Evolutionary conservation across 192 early-diverging fungal genomes (phyloP).

Genomic region (Phlyctochytrium planicorne): DNA sequence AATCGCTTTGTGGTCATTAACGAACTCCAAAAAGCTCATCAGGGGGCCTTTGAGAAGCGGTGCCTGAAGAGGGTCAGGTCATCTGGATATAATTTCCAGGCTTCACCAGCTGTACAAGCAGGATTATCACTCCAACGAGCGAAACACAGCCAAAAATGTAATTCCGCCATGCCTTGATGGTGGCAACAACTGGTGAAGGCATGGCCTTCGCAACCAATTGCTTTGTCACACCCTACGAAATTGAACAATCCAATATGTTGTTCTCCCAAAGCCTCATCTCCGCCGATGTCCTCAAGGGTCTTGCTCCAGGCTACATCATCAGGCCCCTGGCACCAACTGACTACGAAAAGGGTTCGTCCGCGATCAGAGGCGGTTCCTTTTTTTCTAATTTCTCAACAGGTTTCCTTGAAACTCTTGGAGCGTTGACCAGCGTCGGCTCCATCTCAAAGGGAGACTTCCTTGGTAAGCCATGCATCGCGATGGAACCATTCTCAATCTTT

Average conservation of each 20-base stretch:
- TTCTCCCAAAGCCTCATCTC: conserved; percentile 74
- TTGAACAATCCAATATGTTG: conserved; percentile 33
- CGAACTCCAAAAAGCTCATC: conserved; percentile 9
- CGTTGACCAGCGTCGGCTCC: conserved; percentile 77
- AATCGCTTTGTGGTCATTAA: conserved; percentile 16
- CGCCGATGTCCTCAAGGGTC: conserved; percentile 48
- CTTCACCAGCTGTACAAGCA: too few relatives aligned
- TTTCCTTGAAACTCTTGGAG: conserved; percentile 55
- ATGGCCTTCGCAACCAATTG: too few relatives aligned
- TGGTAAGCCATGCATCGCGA: conserved; percentile 36
- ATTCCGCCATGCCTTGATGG: too few relatives aligned
- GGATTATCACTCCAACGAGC: too few relatives aligned
- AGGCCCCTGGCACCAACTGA: conserved; percentile 77
- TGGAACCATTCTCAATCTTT: conserved; percentile 5
- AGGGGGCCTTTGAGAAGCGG: conserved; percentile 9
- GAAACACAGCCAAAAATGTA: too few relatives aligned
- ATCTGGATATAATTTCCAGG: too few relatives aligned
- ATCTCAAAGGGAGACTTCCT: conserved; percentile 66
- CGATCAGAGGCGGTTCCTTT: conserved; percentile 40
- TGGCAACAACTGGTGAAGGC: too few relatives aligned
- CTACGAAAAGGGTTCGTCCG: conserved; percentile 67
- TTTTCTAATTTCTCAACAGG: conserved; percentile 25
- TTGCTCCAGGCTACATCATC: conserved; percentile 69
- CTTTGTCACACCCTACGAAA: too few relatives aligned
- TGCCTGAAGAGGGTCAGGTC: too few relatives aligned